These are phyloP conservation scores for Zasmidium angulare DNA, from an alignment of 2,329 filamentous ascomycete species.

Conservation along the genomic window DNA sequence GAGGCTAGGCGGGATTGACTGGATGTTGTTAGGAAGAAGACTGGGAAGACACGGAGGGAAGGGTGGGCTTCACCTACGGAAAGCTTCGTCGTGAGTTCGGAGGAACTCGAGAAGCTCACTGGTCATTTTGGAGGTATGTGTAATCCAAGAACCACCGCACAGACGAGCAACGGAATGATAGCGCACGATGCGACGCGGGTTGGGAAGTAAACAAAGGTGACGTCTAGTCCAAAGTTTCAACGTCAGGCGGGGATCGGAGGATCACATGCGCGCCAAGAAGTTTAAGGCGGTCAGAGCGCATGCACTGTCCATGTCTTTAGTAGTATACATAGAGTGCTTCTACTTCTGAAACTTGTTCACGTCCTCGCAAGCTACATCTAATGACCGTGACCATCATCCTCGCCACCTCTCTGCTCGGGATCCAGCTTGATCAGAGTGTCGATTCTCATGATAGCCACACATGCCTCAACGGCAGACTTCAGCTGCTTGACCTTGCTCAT, in stretches of 20 bases:
- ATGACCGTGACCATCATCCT: slow-evolving; percentile 61
- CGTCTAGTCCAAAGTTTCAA: background rate
- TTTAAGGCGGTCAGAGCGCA: background rate
- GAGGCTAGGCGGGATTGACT: slow-evolving; percentile 74
- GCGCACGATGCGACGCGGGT: background rate
- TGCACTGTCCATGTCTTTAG: background rate
- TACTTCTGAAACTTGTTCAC: background rate
- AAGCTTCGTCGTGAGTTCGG: slow-evolving; percentile 50
- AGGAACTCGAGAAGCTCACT: slow-evolving; percentile 62
- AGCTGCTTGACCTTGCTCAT: slow-evolving; percentile 98
- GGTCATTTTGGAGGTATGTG: slow-evolving; percentile 14
- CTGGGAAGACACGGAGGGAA: slow-evolving; percentile 3
- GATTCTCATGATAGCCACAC: slow-evolving; percentile 98
- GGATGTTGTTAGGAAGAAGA: slow-evolving; percentile 9
- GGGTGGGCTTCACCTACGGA: slow-evolving; percentile 42
- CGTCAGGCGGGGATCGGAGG: background rate
- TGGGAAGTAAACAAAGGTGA: slow-evolving; percentile 3
- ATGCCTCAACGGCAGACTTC: slow-evolving; percentile 97
- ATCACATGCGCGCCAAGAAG: slow-evolving; percentile 6
- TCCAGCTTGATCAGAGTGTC: slow-evolving; percentile 98
- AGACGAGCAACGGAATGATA: background rate
- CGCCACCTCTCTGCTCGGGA: slow-evolving; percentile 74
- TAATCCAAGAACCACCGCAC: background rate
- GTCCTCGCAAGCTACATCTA: slow-evolving; percentile 8
- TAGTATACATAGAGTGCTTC: background rate